These are phyloP conservation scores for Hypholoma fasciculare DNA, from an alignment of 768 basidiomycete genomes.

Conservation along the genomic window DNA sequence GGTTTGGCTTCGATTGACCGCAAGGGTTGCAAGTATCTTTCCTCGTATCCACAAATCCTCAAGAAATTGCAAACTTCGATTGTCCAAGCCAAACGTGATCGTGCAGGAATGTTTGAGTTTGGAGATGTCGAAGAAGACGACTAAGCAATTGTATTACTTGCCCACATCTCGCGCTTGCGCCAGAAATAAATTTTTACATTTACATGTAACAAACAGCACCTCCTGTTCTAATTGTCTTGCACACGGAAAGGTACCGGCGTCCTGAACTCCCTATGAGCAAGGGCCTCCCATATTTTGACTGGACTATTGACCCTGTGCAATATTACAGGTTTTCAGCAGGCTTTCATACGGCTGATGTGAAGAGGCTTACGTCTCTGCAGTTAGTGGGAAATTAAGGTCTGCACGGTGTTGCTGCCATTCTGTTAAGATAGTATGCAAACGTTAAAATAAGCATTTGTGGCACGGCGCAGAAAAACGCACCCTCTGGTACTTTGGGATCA, in stretches of 20 bases:
- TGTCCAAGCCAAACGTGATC: conserved; percentile 66
- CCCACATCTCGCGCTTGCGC: background rate
- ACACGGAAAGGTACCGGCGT: background rate
- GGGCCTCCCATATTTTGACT: conserved; percentile 50
- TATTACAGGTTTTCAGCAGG: background rate
- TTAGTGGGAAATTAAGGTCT: conserved; percentile 50
- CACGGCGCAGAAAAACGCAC: conserved; percentile 25
- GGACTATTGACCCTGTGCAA: conserved; percentile 56
- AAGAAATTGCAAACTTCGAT: conserved; percentile 65
- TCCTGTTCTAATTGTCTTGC: background rate
- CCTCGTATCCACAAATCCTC: conserved; percentile 66
- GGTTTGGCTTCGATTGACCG: conserved; percentile 82
- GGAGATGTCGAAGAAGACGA: conserved; percentile 92
- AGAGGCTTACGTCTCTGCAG: conserved; percentile 44
- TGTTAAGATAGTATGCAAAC: conserved; percentile 14
- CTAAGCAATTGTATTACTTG: conserved; percentile 18
- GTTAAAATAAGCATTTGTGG: too few relatives aligned
- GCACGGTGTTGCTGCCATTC: conserved; percentile 64
- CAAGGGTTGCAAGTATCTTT: conserved; percentile 72
- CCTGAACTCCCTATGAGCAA: conserved; percentile 27
- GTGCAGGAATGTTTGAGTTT: conserved; percentile 86
- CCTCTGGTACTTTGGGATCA: conserved; percentile 53
- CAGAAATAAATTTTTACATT: background rate
- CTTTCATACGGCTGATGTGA: background rate
- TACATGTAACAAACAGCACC: background rate